phyloP scores from a whole-genome alignment of 495 filamentous ascomycete species.

The Mytilinidion resinicola region DNA sequence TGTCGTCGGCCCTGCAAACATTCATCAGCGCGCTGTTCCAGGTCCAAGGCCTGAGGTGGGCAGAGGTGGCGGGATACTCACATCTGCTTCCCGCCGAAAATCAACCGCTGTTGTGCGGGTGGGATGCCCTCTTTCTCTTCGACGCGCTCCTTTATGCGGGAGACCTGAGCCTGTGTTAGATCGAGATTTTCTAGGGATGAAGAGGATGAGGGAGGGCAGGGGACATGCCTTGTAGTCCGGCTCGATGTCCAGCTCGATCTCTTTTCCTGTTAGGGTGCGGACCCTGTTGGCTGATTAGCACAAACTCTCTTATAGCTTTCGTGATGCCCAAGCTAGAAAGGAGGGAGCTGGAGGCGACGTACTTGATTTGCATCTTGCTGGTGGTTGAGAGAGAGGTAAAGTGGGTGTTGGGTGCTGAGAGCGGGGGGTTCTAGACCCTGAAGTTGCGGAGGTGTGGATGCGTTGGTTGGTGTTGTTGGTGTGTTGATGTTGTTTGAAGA shows the following conservation, averaged over 20 bases:
- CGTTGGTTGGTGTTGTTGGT: neutral
- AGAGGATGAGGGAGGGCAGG: constrained; percentile 2
- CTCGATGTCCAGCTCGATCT: constrained; percentile 98
- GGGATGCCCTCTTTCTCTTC: constrained; percentile 99
- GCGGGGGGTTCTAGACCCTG: neutral
- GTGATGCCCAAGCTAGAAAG: neutral
- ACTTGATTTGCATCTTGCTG: constrained; percentile 29
- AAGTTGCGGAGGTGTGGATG: neutral
- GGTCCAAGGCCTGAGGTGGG: neutral
- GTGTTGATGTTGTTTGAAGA: too few relatives aligned
- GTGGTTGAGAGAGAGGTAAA: neutral
- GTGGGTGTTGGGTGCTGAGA: neutral
- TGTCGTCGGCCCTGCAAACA: constrained; percentile 73
- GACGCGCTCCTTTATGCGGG: constrained; percentile 93
- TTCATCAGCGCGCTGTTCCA: neutral
- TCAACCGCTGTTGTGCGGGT: constrained; percentile 91
- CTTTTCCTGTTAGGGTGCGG: constrained; percentile 94
- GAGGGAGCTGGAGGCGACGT: constrained; percentile 3
- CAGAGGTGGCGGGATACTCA: constrained; percentile 40
- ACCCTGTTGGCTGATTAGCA: constrained; percentile 52
- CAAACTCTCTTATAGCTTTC: neutral
- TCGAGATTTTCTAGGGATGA: neutral
- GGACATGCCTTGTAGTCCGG: constrained; percentile 71
- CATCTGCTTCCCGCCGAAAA: constrained; percentile 98
- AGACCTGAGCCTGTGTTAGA: constrained; percentile 51